Evolutionary conservation across 139 green algal genomes (phyloP).

Genomic region (Microglena sp.): DNA sequence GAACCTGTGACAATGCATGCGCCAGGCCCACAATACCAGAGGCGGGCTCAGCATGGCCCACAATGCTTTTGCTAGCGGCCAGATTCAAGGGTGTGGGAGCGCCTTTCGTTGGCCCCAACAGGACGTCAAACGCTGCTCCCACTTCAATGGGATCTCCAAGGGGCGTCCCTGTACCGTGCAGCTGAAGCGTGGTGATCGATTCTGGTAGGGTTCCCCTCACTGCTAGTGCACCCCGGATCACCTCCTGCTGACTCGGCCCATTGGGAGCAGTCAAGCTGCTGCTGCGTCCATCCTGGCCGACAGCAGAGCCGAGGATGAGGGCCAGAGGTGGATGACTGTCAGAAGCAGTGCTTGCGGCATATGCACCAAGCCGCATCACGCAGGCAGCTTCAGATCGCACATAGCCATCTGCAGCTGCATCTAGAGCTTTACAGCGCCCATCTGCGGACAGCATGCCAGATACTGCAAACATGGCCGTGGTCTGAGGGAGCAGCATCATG

Average conservation of each 20-base stretch:
- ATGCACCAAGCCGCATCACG: slow-evolving; percentile 32
- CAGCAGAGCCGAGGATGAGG: slow-evolving; percentile 16
- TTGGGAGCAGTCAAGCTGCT: slow-evolving; percentile 82
- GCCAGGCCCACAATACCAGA: slow-evolving; percentile 54
- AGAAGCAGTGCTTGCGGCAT: background rate
- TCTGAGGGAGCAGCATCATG: slow-evolving; percentile 53
- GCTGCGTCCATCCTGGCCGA: slow-evolving; percentile 77
- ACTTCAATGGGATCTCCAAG: slow-evolving; percentile 82
- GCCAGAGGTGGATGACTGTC: slow-evolving; percentile 14
- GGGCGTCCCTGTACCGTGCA: slow-evolving; percentile 71
- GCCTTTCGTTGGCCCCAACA: too few relatives aligned
- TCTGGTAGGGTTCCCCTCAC: background rate
- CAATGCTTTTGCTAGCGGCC: slow-evolving; percentile 47
- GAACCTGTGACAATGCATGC: too few relatives aligned
- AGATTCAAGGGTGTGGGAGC: slow-evolving; percentile 35
- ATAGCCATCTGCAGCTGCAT: slow-evolving; percentile 63
- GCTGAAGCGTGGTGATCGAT: slow-evolving; percentile 28
- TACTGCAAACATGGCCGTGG: slow-evolving; percentile 59
- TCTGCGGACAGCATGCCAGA: slow-evolving; percentile 61
- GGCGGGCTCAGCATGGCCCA: slow-evolving; percentile 67
- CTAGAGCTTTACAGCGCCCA: slow-evolving; percentile 77
- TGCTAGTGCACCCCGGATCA: slow-evolving; percentile 44
- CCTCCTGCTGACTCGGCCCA: slow-evolving; percentile 68
- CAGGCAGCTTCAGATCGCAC: slow-evolving; percentile 18
- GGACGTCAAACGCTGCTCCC: slow-evolving; percentile 22